phyloP scores from a whole-genome alignment of 1,139 yeast species.

The Sugiyamaella neomexicana region DNA sequence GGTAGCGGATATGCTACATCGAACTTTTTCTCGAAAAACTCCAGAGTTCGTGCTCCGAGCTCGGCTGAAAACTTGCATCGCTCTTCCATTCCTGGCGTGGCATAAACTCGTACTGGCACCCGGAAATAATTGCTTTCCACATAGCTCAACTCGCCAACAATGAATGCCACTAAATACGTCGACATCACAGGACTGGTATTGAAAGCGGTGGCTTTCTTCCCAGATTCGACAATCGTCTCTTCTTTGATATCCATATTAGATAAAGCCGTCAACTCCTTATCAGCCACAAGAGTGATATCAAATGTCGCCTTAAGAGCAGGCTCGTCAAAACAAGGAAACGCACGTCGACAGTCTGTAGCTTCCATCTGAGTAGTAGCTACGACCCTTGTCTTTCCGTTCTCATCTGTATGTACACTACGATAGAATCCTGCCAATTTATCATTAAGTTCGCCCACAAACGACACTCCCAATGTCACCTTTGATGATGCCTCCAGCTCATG shows the following conservation, averaged over 20 bases:
- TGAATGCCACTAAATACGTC: slow-evolving; percentile 78
- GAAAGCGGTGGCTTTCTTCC: slow-evolving; percentile 47
- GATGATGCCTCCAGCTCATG: slow-evolving; percentile 50
- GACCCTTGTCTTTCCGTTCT: slow-evolving; percentile 58
- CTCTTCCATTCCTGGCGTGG: slow-evolving; percentile 69
- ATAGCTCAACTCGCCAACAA: slow-evolving; percentile 75
- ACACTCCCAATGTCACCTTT: slow-evolving; percentile 49
- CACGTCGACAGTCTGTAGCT: slow-evolving; percentile 82
- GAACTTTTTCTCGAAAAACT: slow-evolving; percentile 68
- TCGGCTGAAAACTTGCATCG: slow-evolving; percentile 69
- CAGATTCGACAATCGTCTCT: slow-evolving; percentile 48
- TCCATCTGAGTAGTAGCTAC: slow-evolving; percentile 84
- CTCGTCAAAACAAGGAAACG: slow-evolving; percentile 82
- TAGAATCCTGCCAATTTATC: slow-evolving; percentile 81
- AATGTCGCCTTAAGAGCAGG: slow-evolving; percentile 76
- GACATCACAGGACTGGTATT: slow-evolving; percentile 76
- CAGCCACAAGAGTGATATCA: slow-evolving; percentile 59
- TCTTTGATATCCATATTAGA: slow-evolving; percentile 69
- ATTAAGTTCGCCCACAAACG: slow-evolving; percentile 69
- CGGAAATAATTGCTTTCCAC: slow-evolving; percentile 67
- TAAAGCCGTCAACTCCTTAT: slow-evolving; percentile 59
- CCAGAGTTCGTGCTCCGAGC: slow-evolving; percentile 72
- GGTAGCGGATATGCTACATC: slow-evolving; percentile 77
- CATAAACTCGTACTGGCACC: slow-evolving; percentile 77
- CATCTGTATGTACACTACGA: slow-evolving; percentile 68